phyloP scores from a whole-genome alignment of 192 early-diverging fungal species.

The Podila verticillata region DNA sequence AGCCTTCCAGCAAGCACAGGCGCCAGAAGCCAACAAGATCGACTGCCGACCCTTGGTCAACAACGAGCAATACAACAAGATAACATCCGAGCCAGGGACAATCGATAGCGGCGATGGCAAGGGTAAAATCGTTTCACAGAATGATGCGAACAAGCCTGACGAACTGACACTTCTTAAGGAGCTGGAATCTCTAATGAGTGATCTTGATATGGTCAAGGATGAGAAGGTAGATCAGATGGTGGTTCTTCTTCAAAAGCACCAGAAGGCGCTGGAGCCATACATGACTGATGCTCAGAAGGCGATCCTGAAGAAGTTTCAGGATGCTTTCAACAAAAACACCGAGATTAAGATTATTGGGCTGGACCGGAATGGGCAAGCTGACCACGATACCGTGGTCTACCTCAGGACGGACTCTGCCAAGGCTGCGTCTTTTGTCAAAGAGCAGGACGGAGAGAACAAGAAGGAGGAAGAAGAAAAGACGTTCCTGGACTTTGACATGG shows the following conservation, averaged over 20 bases:
- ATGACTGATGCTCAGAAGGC: constrained; percentile 5
- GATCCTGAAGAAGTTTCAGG: not conserved
- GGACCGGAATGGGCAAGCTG: not conserved
- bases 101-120: constrained; percentile 11
- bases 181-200: too few relatives aligned
- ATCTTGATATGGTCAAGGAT: too few relatives aligned
- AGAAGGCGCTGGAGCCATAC: constrained; percentile 1
- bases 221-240: constrained; percentile 2
- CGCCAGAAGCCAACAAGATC: constrained; percentile 63
- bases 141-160: too few relatives aligned
- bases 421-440: not conserved
- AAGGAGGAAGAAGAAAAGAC: not conserved
- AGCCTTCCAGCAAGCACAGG: constrained; percentile 55
- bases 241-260: not conserved
- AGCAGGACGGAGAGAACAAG: not conserved
- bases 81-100: constrained; percentile 16
- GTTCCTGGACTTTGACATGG: not conserved
- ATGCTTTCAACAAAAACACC: not conserved
- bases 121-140: too few relatives aligned
- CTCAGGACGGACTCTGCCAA: not conserved
- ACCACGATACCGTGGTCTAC: not conserved
- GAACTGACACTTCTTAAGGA: too few relatives aligned
- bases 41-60: constrained; percentile 70
- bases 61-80: constrained; percentile 56
- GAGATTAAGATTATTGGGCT: not conserved